phyloP scores from a whole-genome alignment of 805 yeast genomes.

The Metschnikowia hibisci region DNA sequence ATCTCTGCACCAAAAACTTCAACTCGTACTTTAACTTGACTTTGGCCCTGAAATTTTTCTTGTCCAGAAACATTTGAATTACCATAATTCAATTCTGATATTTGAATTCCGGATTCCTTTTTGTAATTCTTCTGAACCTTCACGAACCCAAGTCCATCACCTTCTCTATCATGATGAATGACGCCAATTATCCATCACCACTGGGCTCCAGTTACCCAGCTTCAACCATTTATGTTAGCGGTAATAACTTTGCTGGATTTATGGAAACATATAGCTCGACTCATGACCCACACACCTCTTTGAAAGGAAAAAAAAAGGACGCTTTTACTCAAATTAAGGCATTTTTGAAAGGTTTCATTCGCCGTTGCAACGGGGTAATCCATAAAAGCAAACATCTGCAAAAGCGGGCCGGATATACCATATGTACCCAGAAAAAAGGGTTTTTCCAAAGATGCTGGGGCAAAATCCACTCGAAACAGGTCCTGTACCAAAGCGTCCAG shows the following conservation, averaged over 20 bases:
- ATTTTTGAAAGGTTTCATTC: neutral
- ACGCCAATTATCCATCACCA: neutral
- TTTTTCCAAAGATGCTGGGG: neutral
- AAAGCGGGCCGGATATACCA: neutral
- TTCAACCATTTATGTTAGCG: neutral
- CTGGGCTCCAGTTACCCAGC: neutral
- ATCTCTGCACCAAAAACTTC: no score
- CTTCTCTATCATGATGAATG: neutral
- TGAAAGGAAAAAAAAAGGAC: no score
- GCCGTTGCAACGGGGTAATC: neutral
- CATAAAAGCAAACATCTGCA: no score
- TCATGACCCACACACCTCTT: no score
- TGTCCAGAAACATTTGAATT: no score
- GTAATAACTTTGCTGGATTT: slow-evolving; percentile 1
- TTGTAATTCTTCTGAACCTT: neutral
- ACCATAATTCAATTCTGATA: neutral
- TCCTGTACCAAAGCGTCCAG: neutral
- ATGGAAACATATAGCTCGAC: neutral
- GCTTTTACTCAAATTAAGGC: neutral
- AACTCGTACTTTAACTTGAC: no score
- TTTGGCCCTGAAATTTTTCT: no score
- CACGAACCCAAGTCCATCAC: neutral
- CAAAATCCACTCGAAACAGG: neutral
- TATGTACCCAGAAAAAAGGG: neutral
- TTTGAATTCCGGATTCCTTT: neutral